Percentiles rank a stretch among this genome's conserved stretches.
These are phyloP conservation scores for Inga laurina DNA, from an alignment of 306 rosid genomes.

Conservation along the genomic window DNA sequence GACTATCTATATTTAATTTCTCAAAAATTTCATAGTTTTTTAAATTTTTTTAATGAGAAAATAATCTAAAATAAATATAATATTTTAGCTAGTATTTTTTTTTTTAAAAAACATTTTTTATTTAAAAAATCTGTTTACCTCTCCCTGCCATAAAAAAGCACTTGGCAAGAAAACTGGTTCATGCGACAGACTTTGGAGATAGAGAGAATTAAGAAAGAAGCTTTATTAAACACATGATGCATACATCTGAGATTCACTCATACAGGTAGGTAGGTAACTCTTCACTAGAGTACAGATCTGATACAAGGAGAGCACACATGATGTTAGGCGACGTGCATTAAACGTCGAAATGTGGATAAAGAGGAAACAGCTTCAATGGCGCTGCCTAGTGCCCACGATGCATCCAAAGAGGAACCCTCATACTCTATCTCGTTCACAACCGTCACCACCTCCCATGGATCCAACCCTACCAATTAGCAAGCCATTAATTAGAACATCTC, in stretches of 20 bases:
- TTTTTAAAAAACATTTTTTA: too few relatives aligned
- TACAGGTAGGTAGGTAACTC: neutral
- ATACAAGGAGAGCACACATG: neutral
- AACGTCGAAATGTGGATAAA: neutral
- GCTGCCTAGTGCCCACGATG: constrained; percentile 7
- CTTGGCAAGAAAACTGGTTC: too few relatives aligned
- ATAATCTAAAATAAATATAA: too few relatives aligned
- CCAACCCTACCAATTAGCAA: constrained; percentile 43
- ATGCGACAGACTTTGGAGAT: neutral
- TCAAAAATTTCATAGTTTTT: too few relatives aligned
- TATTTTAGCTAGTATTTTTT: too few relatives aligned
- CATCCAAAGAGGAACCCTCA: neutral
- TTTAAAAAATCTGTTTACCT: too few relatives aligned
- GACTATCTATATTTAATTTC: too few relatives aligned
- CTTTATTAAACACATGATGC: neutral
- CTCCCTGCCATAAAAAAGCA: too few relatives aligned
- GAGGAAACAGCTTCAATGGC: constrained; percentile 6
- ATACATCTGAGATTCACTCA: neutral
- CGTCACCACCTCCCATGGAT: constrained; percentile 69
- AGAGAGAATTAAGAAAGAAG: neutral
- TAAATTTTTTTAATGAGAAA: too few relatives aligned
- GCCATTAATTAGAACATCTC: neutral
- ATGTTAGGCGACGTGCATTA: neutral
- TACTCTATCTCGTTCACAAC: neutral
- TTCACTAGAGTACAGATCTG: neutral